A percentile compares a stretch with the other conserved stretches of the same genome.
Conservation (phyloP, 345 rosid species). For the Nephelium lappaceum region DNA sequence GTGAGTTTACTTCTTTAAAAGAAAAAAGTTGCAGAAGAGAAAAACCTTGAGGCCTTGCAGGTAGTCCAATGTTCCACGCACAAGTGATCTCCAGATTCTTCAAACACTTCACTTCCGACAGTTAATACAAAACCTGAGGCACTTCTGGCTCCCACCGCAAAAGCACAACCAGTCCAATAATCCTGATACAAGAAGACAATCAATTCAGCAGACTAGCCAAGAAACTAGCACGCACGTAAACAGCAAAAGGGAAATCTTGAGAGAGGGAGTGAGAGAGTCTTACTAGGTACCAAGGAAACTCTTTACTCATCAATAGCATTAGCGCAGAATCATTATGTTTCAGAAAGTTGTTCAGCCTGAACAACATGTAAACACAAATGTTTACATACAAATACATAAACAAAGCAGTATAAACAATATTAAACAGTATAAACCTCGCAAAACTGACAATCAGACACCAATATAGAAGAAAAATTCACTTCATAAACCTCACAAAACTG, state of each 20-base stretch:
- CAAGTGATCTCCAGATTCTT: constrained; percentile 95
- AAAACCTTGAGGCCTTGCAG: constrained; percentile 95
- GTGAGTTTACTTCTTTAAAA: not conserved
- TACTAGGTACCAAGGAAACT: constrained; percentile 98
- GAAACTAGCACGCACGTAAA: not conserved
- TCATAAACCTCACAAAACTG: no score
- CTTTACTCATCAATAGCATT: constrained; percentile 88
- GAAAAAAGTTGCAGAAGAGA: constrained; percentile 19
- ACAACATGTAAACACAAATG: constrained; percentile 14
- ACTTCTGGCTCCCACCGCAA: constrained; percentile 72
- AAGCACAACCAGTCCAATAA: constrained; percentile 74
- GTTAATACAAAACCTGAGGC: constrained; percentile 71
- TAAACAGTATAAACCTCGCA: no score
- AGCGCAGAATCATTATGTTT: constrained; percentile 95
- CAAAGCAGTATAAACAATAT: not conserved
- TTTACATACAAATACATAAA: not conserved
- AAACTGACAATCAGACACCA: no score
- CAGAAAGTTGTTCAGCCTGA: constrained; percentile 90
- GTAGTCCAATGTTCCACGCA: constrained; percentile 88
- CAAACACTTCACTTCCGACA: constrained; percentile 78
- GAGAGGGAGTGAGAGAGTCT: constrained; percentile 22
- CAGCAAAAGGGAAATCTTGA: not conserved
- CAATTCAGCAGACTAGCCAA: not conserved
- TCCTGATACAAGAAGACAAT: constrained; percentile 45
- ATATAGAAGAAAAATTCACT: no score